These are phyloP conservation scores for Gonapodya prolifera DNA, from an alignment of 192 early-diverging fungal genomes.

Conservation along the genomic window DNA sequence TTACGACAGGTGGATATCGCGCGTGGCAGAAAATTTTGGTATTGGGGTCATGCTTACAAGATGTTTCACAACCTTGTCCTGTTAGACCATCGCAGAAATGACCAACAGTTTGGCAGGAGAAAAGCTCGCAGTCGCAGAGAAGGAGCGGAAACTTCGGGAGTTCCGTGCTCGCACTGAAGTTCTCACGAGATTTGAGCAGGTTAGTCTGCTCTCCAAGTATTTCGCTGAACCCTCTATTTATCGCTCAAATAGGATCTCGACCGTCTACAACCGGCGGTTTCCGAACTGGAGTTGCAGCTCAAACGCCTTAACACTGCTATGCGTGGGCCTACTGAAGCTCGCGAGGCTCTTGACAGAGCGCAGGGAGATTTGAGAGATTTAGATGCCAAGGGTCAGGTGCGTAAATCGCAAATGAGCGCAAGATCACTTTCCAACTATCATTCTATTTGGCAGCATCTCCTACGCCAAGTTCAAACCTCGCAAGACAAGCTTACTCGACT, in stretches of 20 bases:
- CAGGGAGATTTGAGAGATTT: background rate
- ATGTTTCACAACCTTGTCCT: too few species aligned
- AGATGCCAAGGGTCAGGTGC: background rate
- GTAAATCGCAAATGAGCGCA: too few species aligned
- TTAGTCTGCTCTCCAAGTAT: too few species aligned
- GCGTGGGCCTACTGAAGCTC: background rate
- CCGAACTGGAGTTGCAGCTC: background rate
- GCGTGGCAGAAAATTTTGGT: too few species aligned
- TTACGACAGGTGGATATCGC: constrained; percentile 37
- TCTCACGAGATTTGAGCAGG: background rate
- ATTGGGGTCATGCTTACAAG: too few species aligned
- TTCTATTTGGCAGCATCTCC: background rate
- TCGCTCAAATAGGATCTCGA: background rate
- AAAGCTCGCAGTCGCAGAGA: background rate
- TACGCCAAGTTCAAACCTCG: background rate
- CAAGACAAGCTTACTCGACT: background rate
- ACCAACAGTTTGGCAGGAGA: background rate
- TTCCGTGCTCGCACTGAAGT: background rate
- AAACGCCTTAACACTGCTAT: background rate
- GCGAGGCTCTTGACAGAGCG: background rate
- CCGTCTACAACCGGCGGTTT: background rate
- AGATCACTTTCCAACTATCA: too few species aligned
- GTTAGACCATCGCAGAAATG: background rate
- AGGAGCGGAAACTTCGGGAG: background rate
- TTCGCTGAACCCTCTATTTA: too few species aligned